A percentile compares a stretch with the other conserved stretches of the same genome.
Evolutionary conservation across 208 protist genomes (phyloP).

Genomic region (Lotmaria passim): DNA sequence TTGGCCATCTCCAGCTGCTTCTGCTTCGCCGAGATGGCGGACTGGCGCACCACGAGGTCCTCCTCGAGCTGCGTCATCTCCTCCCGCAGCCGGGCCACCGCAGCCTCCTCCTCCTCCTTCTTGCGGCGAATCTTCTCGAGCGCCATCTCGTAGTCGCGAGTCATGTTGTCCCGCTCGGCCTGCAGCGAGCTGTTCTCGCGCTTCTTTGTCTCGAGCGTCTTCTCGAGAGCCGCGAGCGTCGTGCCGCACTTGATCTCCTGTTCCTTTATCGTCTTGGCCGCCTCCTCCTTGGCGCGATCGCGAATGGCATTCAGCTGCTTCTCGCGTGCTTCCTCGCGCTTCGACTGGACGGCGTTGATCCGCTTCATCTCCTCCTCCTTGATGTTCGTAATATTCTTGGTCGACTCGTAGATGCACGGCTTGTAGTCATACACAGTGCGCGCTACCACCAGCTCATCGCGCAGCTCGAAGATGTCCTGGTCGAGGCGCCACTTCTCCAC

Average conservation of each 20-base stretch:
- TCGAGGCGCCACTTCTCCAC: conserved; percentile 93
- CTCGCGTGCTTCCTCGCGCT: conserved; percentile 79
- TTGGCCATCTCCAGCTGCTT: conserved; percentile 89
- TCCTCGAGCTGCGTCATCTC: conserved; percentile 84
- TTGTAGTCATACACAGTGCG: conserved; percentile 91
- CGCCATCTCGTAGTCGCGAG: conserved; percentile 85
- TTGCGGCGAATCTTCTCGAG: conserved; percentile 90
- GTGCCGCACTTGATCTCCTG: conserved; percentile 80
- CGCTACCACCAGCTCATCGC: conserved; percentile 87
- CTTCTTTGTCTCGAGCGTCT: conserved; percentile 81
- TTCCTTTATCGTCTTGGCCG: conserved; percentile 72
- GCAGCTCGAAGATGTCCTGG: conserved; percentile 88
- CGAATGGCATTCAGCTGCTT: conserved; percentile 73
- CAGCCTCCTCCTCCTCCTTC: conserved; percentile 86
- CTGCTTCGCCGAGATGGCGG: conserved; percentile 77
- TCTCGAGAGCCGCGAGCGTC: conserved; percentile 77
- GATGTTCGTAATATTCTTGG: conserved; percentile 86
- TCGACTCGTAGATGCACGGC: conserved; percentile 85
- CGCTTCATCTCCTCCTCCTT: conserved; percentile 89
- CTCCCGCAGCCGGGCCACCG: conserved; percentile 67
- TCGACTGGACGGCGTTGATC: conserved; percentile 76
- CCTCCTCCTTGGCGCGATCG: conserved; percentile 75
- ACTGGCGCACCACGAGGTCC: conserved; percentile 76
- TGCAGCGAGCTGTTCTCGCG: conserved; percentile 79
- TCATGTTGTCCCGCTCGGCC: conserved; percentile 73